phyloP scores from a whole-genome alignment of 2,329 filamentous ascomycete genomes.

The Penicillium sp. region DNA sequence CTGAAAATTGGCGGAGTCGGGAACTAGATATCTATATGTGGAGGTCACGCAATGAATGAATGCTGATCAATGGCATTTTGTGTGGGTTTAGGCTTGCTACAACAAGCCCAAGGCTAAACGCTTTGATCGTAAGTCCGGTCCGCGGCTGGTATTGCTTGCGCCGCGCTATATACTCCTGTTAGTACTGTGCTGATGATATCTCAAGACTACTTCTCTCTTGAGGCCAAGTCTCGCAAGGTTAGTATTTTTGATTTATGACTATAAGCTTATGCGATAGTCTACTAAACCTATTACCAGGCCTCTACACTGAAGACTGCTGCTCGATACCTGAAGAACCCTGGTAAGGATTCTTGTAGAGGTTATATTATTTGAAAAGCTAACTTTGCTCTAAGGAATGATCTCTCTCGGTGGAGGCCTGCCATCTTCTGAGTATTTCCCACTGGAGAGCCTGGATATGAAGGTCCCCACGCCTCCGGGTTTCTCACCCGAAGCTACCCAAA shows the following conservation, averaged over 20 bases:
- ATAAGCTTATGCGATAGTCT: neutral
- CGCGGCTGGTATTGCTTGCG: neutral
- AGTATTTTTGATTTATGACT: slow-evolving; percentile 3
- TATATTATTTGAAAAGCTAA: neutral
- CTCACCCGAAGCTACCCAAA: slow-evolving; percentile 61
- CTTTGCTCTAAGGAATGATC: slow-evolving; percentile 56
- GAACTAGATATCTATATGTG: neutral
- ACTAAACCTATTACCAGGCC: slow-evolving; percentile 40
- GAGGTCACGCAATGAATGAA: neutral
- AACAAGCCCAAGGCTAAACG: slow-evolving; percentile 71
- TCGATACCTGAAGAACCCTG: slow-evolving; percentile 70
- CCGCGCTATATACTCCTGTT: neutral
- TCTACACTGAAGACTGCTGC: slow-evolving; percentile 81
- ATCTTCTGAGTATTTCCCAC: slow-evolving; percentile 86
- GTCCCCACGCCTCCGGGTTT: slow-evolving; percentile 67
- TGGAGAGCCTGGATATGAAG: slow-evolving; percentile 70
- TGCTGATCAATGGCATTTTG: slow-evolving; percentile 15
- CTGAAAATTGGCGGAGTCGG: neutral
- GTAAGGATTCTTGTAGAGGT: slow-evolving; percentile 19
- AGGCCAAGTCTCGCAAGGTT: slow-evolving; percentile 53
- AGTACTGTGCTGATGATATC: neutral
- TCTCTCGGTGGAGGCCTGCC: slow-evolving; percentile 90
- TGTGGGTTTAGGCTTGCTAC: slow-evolving; percentile 35
- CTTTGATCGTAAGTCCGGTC: slow-evolving; percentile 69
- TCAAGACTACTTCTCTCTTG: slow-evolving; percentile 55